phyloP scores from a whole-genome alignment of 257 asterid species.

The Gynochthodes officinalis region DNA sequence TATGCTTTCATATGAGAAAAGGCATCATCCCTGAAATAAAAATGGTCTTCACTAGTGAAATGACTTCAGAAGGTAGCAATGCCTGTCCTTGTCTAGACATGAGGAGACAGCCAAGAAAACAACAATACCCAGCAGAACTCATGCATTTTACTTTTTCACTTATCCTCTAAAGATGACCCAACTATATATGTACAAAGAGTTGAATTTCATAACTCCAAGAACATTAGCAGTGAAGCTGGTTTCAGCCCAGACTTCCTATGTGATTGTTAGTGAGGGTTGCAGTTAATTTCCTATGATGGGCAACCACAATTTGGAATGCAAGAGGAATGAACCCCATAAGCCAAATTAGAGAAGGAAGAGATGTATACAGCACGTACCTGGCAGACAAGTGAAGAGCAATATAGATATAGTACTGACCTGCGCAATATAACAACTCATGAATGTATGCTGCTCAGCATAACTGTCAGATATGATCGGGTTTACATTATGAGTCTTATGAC shows the following conservation, averaged over 20 bases:
- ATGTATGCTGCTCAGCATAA: not conserved
- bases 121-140: not conserved
- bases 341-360: not conserved
- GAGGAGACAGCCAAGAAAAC: not conserved
- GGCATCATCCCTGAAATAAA: not conserved
- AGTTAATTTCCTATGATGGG: not conserved
- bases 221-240: not conserved
- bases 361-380: slow-evolving; percentile 40
- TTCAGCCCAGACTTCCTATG: not conserved
- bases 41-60: not conserved
- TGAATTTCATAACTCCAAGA: not conserved
- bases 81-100: not conserved
- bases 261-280: not conserved
- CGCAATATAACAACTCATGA: slow-evolving; percentile 16
- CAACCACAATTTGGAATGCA: not conserved
- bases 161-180: not conserved
- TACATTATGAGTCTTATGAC: not conserved
- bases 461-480: no score
- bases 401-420: slow-evolving; percentile 56
- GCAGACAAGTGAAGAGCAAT: slow-evolving; percentile 42
- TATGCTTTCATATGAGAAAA: not conserved
- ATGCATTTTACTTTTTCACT: not conserved
- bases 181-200: not conserved
- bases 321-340: not conserved
- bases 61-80: not conserved